Base-by-base conservation (phyloP, 2,329 filamentous ascomycete species). In the Colletotrichum somersetense region DNA sequence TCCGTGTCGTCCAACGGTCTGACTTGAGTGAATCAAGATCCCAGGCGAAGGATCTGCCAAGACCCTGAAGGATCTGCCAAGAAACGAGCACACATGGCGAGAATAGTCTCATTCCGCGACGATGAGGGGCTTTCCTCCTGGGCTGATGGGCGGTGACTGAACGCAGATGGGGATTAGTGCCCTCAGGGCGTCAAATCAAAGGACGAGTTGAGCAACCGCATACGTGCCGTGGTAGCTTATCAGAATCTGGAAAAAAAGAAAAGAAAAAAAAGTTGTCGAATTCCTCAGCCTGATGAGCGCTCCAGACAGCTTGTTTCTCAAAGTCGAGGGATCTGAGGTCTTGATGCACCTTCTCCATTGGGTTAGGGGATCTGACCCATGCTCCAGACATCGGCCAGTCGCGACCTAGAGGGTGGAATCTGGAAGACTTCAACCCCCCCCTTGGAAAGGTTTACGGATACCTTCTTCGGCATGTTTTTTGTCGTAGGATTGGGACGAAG, bases 11-110 rank as follows among this genome's bases (percentile, higher is more conserved):
- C 58, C 26, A n/a, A n/a, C 46, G 38, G 56, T 16, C 44, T 18
- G 26, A 20, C 23, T 5, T 20, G 5, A 53, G 62, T 42, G 53
- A 30, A 18, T 12, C 26, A 38, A 12, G 18, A 50, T 35, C 30
- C 18, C 48, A 14, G 56, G n/a, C 26, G 18, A 71, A 71, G 69
- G 69, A 71, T 71, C 48, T 40, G 69, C 65, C 58, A 62, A 63
- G 58, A 33, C 20, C 1, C 5, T 56, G n/a, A 20, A 71, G 69
- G 69, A 71, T 71, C n/a, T 20, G 69, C 69, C 69, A 68, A 71
- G 69, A 55, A 18, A 30, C 46, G 58, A 59, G 20, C 26, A 53
- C 42, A 53, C 10, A 46, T 23, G 35, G 57, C 52, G 5, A 40
- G 35, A n/a, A 5, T 0, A 38, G 52, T 62, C 52, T 30, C n/a